Conservation (phyloP, 2,329 filamentous ascomycete genomes). For the Dothistroma pini region DNA sequence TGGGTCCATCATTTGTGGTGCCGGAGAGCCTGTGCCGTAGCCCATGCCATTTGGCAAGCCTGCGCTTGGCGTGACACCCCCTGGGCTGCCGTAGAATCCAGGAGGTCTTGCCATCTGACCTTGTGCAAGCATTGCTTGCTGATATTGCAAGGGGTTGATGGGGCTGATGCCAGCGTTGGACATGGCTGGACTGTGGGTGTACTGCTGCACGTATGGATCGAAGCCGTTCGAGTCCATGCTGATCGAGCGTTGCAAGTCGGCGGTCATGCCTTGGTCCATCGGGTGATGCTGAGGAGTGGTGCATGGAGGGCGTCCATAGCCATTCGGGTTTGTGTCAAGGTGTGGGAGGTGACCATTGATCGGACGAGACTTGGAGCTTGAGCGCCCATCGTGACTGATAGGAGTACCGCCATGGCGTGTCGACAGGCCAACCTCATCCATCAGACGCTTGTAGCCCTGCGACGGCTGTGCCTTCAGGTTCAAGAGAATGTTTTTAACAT, state of each 20-base stretch:
- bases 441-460: slow-evolving; percentile 96
- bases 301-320: slow-evolving; percentile 37
- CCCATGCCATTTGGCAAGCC: slow-evolving; percentile 22
- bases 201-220: slow-evolving; percentile 43
- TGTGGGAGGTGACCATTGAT: slow-evolving; percentile 34
- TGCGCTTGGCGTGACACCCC: slow-evolving; percentile 20
- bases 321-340: slow-evolving; percentile 32
- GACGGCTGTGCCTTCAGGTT: slow-evolving; percentile 89
- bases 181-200: slow-evolving; percentile 37
- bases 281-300: slow-evolving; percentile 32
- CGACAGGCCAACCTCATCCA: slow-evolving; percentile 96
- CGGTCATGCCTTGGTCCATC: slow-evolving; percentile 37
- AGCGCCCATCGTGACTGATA: slow-evolving; percentile 34
- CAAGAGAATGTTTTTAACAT: slow-evolving; percentile 81
- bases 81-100: slow-evolving; percentile 30
- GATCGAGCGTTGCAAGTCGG: slow-evolving; percentile 44
- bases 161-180: slow-evolving; percentile 34
- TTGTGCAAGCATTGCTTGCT: slow-evolving; percentile 50
- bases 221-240: slow-evolving; percentile 50
- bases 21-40: slow-evolving; percentile 28
- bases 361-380: slow-evolving; percentile 33
- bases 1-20: slow-evolving; percentile 38
- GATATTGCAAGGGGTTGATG: slow-evolving; percentile 53
- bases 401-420: slow-evolving; percentile 43
- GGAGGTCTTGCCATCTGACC: slow-evolving; percentile 33